A percentile compares a stretch with the other conserved stretches of the same genome.
Conservation (phyloP, 148 eudicot species). For the Simmondsia chinensis region DNA sequence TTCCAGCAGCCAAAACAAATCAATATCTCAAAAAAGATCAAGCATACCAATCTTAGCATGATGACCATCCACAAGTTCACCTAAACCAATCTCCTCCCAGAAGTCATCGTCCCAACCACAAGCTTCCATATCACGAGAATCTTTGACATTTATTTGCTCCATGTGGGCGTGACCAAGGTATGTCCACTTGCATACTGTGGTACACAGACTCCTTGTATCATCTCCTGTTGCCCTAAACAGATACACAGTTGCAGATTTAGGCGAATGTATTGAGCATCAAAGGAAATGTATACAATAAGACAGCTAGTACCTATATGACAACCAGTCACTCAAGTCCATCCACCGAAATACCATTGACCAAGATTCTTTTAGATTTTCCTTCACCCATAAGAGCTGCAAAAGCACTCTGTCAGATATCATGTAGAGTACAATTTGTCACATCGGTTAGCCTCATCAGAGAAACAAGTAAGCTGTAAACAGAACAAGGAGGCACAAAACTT, state of each 20-base stretch:
- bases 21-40: conserved; percentile 2
- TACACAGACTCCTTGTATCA: conserved; percentile 95
- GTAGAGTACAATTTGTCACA: background rate
- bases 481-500: no score
- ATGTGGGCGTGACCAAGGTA: conserved; percentile 99
- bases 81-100: conserved; percentile 98
- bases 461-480: no score
- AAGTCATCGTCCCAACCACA: conserved; percentile 99
- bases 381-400: conserved; percentile 94
- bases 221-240: conserved; percentile 92
- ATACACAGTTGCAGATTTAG: conserved; percentile 2
- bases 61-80: conserved; percentile 94
- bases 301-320: conserved; percentile 89
- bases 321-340: conserved; percentile 99
- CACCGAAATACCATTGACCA: conserved; percentile 95
- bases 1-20: background rate
- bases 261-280: background rate
- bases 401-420: conserved; percentile 4
- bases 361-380: conserved; percentile 92
- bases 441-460: no score
- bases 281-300: background rate
- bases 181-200: conserved; percentile 99
- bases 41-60: conserved; percentile 88
- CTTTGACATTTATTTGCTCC: conserved; percentile 54
- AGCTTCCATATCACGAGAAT: conserved; percentile 85